These are phyloP conservation scores for Phylloporus sp. DNA, from an alignment of 768 basidiomycete species.

Conservation along the genomic window DNA sequence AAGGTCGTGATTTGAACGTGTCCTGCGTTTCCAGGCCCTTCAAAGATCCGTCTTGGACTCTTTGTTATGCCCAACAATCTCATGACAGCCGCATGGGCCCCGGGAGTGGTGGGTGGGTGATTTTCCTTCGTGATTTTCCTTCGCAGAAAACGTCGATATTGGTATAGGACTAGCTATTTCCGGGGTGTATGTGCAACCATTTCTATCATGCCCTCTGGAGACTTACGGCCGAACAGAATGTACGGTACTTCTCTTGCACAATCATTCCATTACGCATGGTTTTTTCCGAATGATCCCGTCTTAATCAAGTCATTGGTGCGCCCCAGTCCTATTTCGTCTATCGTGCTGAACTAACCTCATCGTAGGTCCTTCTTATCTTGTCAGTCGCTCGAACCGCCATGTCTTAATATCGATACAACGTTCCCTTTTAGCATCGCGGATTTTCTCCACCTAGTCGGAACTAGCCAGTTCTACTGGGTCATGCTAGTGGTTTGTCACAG, in stretches of 20 bases:
- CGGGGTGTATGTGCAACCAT: constrained; percentile 1
- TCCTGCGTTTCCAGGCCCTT: not conserved
- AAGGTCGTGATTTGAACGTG: not conserved
- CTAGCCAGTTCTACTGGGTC: constrained; percentile 2
- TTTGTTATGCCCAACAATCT: constrained; percentile 6
- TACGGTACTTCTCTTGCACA: constrained; percentile 10
- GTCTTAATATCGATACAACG: not conserved
- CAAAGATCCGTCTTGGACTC: not conserved
- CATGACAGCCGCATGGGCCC: constrained; percentile 6
- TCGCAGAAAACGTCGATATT: not conserved
- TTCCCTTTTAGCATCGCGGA: constrained; percentile 8
- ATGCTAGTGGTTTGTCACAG: constrained; percentile 5
- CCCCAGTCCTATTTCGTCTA: not conserved
- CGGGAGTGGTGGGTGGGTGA: constrained; percentile 10
- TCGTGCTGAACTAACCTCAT: not conserved
- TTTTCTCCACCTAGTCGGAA: constrained; percentile 2
- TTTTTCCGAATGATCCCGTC: constrained; percentile 5
- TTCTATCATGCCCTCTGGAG: not conserved
- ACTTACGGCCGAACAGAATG: constrained; percentile 4
- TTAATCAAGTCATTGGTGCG: constrained; percentile 11
- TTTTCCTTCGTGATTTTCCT: not conserved
- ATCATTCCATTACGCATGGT: not conserved
- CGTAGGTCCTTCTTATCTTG: constrained; percentile 11
- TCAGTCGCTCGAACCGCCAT: not conserved
- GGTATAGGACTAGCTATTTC: constrained; percentile 4